These are phyloP conservation scores for Trichoderma brevicompactum DNA, from an alignment of 2,329 filamentous ascomycete genomes.

Conservation along the genomic window DNA sequence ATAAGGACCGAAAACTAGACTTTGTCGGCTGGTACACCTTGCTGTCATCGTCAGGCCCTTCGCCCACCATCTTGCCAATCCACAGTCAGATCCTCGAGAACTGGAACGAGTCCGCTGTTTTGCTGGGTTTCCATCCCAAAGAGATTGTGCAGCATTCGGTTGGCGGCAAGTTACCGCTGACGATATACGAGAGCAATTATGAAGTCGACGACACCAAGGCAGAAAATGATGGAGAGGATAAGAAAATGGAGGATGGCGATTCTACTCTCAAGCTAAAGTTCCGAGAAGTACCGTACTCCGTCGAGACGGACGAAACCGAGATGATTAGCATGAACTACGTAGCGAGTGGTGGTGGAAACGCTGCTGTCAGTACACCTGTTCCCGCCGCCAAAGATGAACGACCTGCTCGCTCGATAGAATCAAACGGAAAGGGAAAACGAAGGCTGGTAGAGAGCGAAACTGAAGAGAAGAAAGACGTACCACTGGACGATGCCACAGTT, in stretches of 20 bases:
- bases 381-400: constrained; percentile 51
- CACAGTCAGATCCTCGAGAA: constrained; percentile 75
- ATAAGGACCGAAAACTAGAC: constrained; percentile 80
- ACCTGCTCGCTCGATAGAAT: constrained; percentile 49
- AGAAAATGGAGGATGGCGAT: constrained; percentile 71
- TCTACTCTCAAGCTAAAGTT: constrained; percentile 70
- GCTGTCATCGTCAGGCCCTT: constrained; percentile 73
- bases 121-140: constrained; percentile 83
- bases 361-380: constrained; percentile 65
- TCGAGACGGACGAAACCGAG: constrained; percentile 94
- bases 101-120: constrained; percentile 83
- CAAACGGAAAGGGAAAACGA: constrained; percentile 59
- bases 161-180: constrained; percentile 83
- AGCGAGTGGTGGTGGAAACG: constrained; percentile 81
- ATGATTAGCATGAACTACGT: constrained; percentile 98
- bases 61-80: constrained; percentile 68
- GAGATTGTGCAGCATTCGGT: constrained; percentile 58
- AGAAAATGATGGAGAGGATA: constrained; percentile 63
- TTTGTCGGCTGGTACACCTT: constrained; percentile 93
- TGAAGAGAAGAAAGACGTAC: constrained; percentile 37
- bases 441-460: constrained; percentile 43
- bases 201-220: constrained; percentile 66
- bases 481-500: constrained; percentile 47
- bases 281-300: constrained; percentile 79
- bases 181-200: constrained; percentile 84